Evolutionary conservation across 768 basidiomycete species (phyloP).

Genomic region (Psilocybe cubensis): DNA sequence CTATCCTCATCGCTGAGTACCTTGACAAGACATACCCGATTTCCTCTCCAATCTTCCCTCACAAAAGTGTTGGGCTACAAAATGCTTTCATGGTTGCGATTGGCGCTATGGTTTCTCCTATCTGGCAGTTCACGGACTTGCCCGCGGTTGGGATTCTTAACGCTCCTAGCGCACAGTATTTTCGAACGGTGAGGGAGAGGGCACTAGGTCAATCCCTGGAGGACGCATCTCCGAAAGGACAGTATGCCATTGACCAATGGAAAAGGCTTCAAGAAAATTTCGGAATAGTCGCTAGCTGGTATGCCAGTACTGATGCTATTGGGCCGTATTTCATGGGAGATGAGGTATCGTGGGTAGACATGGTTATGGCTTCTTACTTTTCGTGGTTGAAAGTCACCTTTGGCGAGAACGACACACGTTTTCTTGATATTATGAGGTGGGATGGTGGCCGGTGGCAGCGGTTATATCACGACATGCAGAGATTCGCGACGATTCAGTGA

Average conservation of each 20-base stretch:
- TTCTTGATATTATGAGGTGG: constrained; percentile 35
- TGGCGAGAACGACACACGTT: constrained; percentile 37
- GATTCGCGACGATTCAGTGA: no score
- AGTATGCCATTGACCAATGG: constrained; percentile 36
- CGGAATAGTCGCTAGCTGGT: constrained; percentile 25
- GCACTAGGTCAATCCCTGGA: constrained; percentile 36
- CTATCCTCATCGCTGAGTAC: constrained; percentile 45
- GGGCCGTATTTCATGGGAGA: constrained; percentile 39
- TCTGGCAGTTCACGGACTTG: constrained; percentile 9
- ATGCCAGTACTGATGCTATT: constrained; percentile 23
- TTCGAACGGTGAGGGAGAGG: constrained; percentile 35
- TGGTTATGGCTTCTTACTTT: constrained; percentile 37
- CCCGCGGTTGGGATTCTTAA: constrained; percentile 5
- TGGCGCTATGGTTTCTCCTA: neutral
- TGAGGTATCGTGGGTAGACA: constrained; percentile 35
- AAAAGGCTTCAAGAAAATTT: constrained; percentile 31
- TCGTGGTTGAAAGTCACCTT: constrained; percentile 19
- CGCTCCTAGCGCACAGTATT: constrained; percentile 25
- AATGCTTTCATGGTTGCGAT: neutral
- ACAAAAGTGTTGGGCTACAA: constrained; percentile 17
- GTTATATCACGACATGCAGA: no score
- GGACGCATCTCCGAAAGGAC: constrained; percentile 31
- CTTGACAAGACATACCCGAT: constrained; percentile 46
- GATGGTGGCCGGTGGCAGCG: constrained; percentile 35
- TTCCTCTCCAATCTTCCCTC: constrained; percentile 27